Percentiles rank a stretch among this genome's conserved stretches.
Conservation (phyloP, 257 asterid species). For the Solanum pennellii region DNA sequence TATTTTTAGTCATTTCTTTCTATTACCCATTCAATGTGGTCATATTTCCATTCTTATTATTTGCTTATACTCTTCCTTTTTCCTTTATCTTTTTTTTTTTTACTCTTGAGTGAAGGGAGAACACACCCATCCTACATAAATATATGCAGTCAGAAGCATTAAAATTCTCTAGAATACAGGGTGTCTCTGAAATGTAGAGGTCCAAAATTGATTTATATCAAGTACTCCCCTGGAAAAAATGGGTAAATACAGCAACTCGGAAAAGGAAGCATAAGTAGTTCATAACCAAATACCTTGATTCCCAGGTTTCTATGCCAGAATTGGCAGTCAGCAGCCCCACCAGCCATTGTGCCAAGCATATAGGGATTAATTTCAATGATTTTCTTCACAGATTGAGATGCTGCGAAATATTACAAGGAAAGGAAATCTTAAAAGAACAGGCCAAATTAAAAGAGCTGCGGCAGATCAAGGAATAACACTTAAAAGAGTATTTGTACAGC, state of each 20-base stretch:
- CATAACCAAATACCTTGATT: conserved; percentile 35
- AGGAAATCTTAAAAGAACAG: background rate
- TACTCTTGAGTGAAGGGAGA: background rate
- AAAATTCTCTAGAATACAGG: background rate
- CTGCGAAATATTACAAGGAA: conserved; percentile 20
- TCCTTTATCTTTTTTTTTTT: background rate
- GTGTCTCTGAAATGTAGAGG: background rate
- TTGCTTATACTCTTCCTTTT: background rate
- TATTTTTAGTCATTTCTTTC: background rate
- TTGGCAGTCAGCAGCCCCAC: conserved; percentile 96
- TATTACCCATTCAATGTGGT: background rate
- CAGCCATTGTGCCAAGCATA: conserved; percentile 98
- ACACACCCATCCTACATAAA: background rate
- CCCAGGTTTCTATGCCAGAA: conserved; percentile 91
- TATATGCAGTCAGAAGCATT: background rate
- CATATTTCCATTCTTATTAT: background rate
- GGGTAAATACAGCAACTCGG: background rate
- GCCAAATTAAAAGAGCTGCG: background rate
- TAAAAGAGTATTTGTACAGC: background rate
- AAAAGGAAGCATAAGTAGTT: background rate
- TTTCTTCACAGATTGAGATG: conserved; percentile 84
- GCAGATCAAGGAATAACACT: background rate
- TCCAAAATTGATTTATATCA: background rate
- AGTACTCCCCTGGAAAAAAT: background rate
- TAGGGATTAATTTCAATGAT: conserved; percentile 83